A percentile compares a stretch with the other conserved stretches of the same genome.
Conservation (phyloP, 352 stramenopile genomes). For the Pythium sp. region DNA sequence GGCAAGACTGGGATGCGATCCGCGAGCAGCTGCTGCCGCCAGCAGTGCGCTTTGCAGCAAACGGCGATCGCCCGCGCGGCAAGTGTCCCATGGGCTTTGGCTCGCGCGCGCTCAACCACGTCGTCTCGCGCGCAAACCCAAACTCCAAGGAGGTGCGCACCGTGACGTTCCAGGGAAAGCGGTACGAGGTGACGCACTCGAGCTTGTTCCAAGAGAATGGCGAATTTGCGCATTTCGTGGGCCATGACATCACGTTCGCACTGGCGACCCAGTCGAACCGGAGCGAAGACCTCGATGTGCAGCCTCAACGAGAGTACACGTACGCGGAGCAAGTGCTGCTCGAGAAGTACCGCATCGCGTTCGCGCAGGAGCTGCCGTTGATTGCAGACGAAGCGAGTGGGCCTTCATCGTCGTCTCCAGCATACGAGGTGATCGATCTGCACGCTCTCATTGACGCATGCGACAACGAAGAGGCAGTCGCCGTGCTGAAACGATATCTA, state of each 20-base stretch:
- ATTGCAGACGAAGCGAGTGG: conserved; percentile 9
- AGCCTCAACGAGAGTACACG: conserved; percentile 32
- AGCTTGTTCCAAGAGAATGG: conserved; percentile 44
- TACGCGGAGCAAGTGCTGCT: conserved; percentile 59
- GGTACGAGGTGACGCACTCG: conserved; percentile 54
- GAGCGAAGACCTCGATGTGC: conserved; percentile 37
- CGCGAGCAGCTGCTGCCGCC: conserved; percentile 35
- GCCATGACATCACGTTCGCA: conserved; percentile 57
- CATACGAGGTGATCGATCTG: conserved; percentile 23
- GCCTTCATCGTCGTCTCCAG: background rate
- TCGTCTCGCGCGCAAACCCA: conserved; percentile 18
- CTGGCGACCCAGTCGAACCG: conserved; percentile 44
- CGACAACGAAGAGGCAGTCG: conserved; percentile 19
- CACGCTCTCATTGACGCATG: conserved; percentile 39
- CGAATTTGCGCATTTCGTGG: conserved; percentile 50
- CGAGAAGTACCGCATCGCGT: conserved; percentile 49
- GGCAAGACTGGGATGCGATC: conserved; percentile 38
- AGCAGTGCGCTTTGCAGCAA: conserved; percentile 5
- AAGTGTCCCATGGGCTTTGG: conserved; percentile 69
- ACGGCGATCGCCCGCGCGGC: conserved; percentile 20
- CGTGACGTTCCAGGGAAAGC: conserved; percentile 51
- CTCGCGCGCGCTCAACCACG: conserved; percentile 25
- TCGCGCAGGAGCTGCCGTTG: conserved; percentile 35
- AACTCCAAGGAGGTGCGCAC: conserved; percentile 28
- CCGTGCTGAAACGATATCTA: conserved; percentile 12